These are phyloP conservation scores for Phialemoniopsis sp. DNA, from an alignment of 2,329 filamentous ascomycete species.

Conservation along the genomic window DNA sequence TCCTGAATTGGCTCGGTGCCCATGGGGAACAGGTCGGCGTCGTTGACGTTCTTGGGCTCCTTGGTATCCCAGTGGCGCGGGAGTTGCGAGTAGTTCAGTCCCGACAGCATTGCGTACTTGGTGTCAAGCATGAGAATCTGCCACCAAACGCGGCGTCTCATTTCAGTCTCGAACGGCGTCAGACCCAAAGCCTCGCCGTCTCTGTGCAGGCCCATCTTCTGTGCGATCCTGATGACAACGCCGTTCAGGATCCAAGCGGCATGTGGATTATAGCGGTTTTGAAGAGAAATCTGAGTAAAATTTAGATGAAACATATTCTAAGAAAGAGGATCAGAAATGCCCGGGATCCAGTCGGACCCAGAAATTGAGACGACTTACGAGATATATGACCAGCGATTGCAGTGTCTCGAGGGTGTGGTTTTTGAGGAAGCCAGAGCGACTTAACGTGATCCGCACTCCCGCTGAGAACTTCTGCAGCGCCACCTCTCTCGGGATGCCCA, in stretches of 20 bases:
- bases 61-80: conserved; percentile 53
- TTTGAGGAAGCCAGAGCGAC: conserved; percentile 52
- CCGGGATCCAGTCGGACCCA: too few species aligned
- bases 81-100: conserved; percentile 47
- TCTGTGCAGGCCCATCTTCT: conserved; percentile 63
- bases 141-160: conserved; percentile 66
- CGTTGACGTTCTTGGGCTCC: conserved; percentile 53
- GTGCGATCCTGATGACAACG: conserved; percentile 57
- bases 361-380: conserved; percentile 33
- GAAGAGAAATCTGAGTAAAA: conserved; percentile 43
- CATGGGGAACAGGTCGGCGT: conserved; percentile 51
- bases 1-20: conserved; percentile 46
- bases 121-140: conserved; percentile 55
- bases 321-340: neutral
- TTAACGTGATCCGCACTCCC: conserved; percentile 45
- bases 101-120: conserved; percentile 53
- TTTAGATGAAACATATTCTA: conserved; percentile 8
- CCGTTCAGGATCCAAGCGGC: conserved; percentile 59
- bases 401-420: conserved; percentile 54
- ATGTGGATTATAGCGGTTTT: conserved; percentile 55
- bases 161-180: conserved; percentile 61
- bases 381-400: conserved; percentile 54
- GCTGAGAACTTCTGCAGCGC: conserved; percentile 47
- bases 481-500: conserved; percentile 44
- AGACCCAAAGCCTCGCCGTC: conserved; percentile 54